Conservation (phyloP, 2,329 filamentous ascomycete genomes). For the Fusarium redolens region DNA sequence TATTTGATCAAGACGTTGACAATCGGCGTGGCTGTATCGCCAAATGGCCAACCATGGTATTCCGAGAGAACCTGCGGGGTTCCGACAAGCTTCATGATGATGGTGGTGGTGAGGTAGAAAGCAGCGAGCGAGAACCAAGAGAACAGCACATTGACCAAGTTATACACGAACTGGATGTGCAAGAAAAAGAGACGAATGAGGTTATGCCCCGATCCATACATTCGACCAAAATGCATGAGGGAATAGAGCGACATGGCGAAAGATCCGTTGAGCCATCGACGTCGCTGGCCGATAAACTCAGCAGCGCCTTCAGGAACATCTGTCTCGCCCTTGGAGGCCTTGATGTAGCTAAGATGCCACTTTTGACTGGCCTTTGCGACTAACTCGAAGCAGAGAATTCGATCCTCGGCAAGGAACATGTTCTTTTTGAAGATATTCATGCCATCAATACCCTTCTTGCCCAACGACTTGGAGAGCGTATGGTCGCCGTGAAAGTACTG, state of each 20-base stretch:
- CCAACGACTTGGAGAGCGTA: slow-evolving; percentile 39
- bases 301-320: slow-evolving; percentile 41
- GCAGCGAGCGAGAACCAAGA: slow-evolving; percentile 39
- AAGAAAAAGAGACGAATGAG: slow-evolving; percentile 40
- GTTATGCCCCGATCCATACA: slow-evolving; percentile 40
- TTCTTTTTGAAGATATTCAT: slow-evolving; percentile 46
- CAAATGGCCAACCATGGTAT: slow-evolving; percentile 42
- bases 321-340: slow-evolving; percentile 42
- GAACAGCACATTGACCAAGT: slow-evolving; percentile 41
- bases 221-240: slow-evolving; percentile 40
- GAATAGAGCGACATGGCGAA: slow-evolving; percentile 43
- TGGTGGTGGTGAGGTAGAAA: slow-evolving; percentile 40
- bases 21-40: slow-evolving; percentile 38
- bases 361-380: slow-evolving; percentile 43
- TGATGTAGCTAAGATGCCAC: slow-evolving; percentile 44
- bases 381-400: slow-evolving; percentile 42
- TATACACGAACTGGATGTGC: slow-evolving; percentile 41
- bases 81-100: slow-evolving; percentile 42
- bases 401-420: slow-evolving; percentile 43
- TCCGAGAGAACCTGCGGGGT: slow-evolving; percentile 29
- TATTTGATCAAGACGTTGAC: slow-evolving; percentile 40
- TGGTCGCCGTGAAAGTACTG: slow-evolving; percentile 44
- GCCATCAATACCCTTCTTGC: slow-evolving; percentile 43
- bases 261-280: slow-evolving; percentile 42
- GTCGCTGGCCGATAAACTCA: slow-evolving; percentile 40